Evolutionary conservation across 2,329 filamentous ascomycete species (phyloP), one percentile per base, ranked within the genome.

Genomic region (Chrysoporthe puriensis): DNA sequence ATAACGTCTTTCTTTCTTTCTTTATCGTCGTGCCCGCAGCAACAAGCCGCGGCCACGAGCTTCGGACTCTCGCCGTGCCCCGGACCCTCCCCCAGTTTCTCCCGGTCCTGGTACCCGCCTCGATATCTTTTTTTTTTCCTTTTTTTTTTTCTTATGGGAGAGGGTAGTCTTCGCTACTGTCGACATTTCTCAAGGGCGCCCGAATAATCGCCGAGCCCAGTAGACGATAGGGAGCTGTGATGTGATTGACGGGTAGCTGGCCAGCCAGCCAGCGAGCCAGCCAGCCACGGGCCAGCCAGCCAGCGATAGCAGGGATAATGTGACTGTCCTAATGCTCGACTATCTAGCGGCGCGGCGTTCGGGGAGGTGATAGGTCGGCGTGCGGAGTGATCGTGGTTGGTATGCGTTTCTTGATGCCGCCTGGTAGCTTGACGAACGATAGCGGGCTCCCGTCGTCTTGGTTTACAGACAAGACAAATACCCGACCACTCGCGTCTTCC

Each of bases 401-500:
- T 0, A 79, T 80, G 7, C 82, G 80, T 52, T 57, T 66, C 21
- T 42, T 68, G 40, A 85, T 73, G 4, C 74, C 73, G 1, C 78
- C 76, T 0, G 79, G 78, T 1, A 85, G 62, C 1, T 74, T 77
- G 14, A 79, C 71, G 58, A 81, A 79, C 0, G 75, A 70, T 11
- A 76, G 72, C 0, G 75, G 73, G 32, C 77, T 77, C 44, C 82
- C 79, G 13, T 81, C 79, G 1, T 76, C 75, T 21, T 83, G 79
- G 66, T 87, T 80, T 3, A 84, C 73, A 0, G 83, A 84, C 2
- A 90, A 73, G 0, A n/a, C 72, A 68, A 86, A 88, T 0, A 90
- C 81, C 7, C 86, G 84, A 0, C 88, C 88, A 2, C 84, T 88
- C 0, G 86, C 86, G 73, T 90, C 88, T 21, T 21, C 21, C 21